These are phyloP conservation scores for Papiliotrema flavescens DNA, from an alignment of 1,284 basidiomycete genomes.

Conservation along the genomic window DNA sequence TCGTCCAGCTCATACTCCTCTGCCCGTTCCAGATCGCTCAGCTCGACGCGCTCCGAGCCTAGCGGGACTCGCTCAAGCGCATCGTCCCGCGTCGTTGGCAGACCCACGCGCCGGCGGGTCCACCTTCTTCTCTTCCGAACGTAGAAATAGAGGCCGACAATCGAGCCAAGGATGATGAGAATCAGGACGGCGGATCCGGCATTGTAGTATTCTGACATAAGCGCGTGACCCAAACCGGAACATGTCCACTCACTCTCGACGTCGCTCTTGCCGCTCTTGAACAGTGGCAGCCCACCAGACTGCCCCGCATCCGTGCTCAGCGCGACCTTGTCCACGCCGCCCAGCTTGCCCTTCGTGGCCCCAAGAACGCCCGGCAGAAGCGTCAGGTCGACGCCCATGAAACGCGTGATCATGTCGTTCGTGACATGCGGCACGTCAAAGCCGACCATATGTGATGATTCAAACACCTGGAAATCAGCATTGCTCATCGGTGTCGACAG, in stretches of 20 bases:
- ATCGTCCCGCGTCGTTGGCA: constrained; percentile 25
- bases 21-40: constrained; percentile 37
- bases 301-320: constrained; percentile 25
- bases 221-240: no score
- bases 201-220: constrained; percentile 73
- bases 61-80: constrained; percentile 59
- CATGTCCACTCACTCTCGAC: constrained; percentile 65
- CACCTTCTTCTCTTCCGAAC: constrained; percentile 15
- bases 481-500: neutral
- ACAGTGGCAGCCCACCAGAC: constrained; percentile 52
- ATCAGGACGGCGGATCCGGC: constrained; percentile 81
- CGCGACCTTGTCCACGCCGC: constrained; percentile 37
- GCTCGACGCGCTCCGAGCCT: constrained; percentile 45
- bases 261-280: constrained; percentile 67
- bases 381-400: constrained; percentile 84
- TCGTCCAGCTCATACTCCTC: constrained; percentile 48
- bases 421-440: constrained; percentile 83
- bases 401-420: constrained; percentile 97
- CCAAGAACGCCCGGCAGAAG: constrained; percentile 71
- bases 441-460: constrained; percentile 89
- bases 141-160: constrained; percentile 25
- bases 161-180: constrained; percentile 24
- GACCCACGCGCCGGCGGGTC: constrained; percentile 32
- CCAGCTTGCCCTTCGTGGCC: constrained; percentile 43
- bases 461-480: constrained; percentile 47